Conservation (phyloP, 139 green algal genomes). For the Pleodorina starrii region DNA sequence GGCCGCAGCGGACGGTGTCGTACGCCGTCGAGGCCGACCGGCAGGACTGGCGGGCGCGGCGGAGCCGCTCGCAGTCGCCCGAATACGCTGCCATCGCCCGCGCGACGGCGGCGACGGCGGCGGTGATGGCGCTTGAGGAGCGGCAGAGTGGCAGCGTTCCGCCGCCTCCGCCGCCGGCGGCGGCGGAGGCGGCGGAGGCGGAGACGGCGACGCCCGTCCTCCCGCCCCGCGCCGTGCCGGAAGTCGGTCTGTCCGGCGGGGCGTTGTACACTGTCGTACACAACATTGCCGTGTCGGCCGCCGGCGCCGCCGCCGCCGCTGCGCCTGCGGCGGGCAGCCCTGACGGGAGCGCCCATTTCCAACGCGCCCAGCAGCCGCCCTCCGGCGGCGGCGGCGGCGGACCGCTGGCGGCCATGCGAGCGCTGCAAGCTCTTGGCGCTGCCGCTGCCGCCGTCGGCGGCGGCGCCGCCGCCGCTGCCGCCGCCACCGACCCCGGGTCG, state of each 20-base stretch:
- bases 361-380: neutral
- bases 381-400: neutral
- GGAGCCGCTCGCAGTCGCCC: slow-evolving; percentile 4
- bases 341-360: neutral
- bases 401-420: neutral
- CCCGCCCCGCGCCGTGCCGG: neutral
- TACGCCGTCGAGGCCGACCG: slow-evolving; percentile 16
- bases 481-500: neutral
- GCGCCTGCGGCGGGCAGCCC: neutral
- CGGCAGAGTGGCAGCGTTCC: neutral
- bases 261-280: slow-evolving; percentile 23
- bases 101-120: neutral
- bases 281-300: neutral
- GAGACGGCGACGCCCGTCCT: neutral
- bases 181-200: neutral
- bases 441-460: neutral
- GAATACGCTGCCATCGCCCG: slow-evolving; percentile 12
- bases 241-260: neutral
- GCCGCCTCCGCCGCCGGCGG: no score
- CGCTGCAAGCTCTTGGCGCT: neutral
- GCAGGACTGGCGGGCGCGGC: neutral
- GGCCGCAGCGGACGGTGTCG: neutral
- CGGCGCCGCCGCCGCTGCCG: neutral
- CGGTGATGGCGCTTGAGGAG: neutral
- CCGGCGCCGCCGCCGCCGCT: neutral